These are phyloP conservation scores for Polygonum aviculare DNA, from an alignment of 148 eudicot species.

Conservation along the genomic window DNA sequence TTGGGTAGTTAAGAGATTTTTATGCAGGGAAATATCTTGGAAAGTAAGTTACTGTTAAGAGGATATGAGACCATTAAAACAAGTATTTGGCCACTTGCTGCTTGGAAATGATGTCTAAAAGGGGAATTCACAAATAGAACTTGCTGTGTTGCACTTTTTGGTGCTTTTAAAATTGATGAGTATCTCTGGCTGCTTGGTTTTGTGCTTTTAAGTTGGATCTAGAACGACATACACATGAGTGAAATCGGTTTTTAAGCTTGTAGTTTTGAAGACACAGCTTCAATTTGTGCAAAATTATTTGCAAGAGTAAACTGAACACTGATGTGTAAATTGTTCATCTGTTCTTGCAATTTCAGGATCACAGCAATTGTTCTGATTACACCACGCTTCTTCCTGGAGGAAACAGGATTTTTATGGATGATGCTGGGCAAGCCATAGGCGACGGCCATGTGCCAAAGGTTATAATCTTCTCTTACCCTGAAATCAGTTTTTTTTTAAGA, in stretches of 20 bases:
- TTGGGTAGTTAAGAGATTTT: not conserved
- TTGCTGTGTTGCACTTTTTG: not conserved
- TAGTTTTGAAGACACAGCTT: not conserved
- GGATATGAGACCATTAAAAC: not conserved
- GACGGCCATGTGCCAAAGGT: conserved; percentile 65
- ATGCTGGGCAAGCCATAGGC: conserved; percentile 18
- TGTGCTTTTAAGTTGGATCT: not conserved
- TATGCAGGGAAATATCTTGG: not conserved
- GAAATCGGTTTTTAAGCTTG: not conserved
- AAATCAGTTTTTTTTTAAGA: not conserved
- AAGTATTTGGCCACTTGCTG: not conserved
- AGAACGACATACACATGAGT: not conserved
- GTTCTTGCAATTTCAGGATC: conserved; percentile 30
- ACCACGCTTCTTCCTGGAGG: conserved; percentile 12
- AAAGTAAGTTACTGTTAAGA: not conserved
- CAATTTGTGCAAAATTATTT: not conserved
- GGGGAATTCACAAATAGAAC: not conserved
- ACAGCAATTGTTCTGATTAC: conserved; percentile 24
- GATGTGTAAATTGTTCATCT: not conserved
- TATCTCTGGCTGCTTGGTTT: not conserved
- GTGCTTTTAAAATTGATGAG: not conserved
- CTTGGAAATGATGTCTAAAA: not conserved
- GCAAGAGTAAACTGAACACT: not conserved
- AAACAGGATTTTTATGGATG: conserved; percentile 14
- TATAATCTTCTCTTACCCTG: conserved; percentile 4